Conservation (phyloP, 495 filamentous ascomycete species). For the Talaromyces nanjingensis region DNA sequence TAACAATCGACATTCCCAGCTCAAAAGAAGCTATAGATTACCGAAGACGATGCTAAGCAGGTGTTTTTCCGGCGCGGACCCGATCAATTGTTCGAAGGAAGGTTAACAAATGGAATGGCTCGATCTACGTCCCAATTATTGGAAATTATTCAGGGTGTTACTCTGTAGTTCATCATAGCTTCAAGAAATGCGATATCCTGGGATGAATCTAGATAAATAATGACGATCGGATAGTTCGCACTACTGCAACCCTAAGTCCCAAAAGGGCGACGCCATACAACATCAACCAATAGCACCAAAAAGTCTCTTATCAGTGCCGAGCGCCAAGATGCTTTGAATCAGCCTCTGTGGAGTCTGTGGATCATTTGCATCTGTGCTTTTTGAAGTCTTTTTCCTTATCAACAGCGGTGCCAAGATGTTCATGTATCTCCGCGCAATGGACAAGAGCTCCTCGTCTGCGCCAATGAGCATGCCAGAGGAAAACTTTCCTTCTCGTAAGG, state of each 20-base stretch:
- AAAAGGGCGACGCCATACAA: background rate
- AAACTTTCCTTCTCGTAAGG: background rate
- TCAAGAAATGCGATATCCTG: too few species aligned
- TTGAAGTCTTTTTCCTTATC: background rate
- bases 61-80: background rate
- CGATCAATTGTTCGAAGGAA: too few species aligned
- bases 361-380: background rate
- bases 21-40: background rate
- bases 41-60: background rate
- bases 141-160: background rate
- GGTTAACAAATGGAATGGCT: background rate
- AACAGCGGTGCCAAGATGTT: background rate
- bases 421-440: slow-evolving; percentile 2
- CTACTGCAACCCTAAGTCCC: background rate
- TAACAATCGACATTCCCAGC: background rate
- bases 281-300: background rate
- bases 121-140: background rate
- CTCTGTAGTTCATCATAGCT: background rate
- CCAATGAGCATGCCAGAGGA: background rate
- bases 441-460: background rate
- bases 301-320: background rate
- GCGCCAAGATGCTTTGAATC: background rate
- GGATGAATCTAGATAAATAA: background rate
- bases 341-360: background rate
- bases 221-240: background rate